Conservation (phyloP, 2,329 filamentous ascomycete genomes). For the Escovopsis sp. region DNA sequence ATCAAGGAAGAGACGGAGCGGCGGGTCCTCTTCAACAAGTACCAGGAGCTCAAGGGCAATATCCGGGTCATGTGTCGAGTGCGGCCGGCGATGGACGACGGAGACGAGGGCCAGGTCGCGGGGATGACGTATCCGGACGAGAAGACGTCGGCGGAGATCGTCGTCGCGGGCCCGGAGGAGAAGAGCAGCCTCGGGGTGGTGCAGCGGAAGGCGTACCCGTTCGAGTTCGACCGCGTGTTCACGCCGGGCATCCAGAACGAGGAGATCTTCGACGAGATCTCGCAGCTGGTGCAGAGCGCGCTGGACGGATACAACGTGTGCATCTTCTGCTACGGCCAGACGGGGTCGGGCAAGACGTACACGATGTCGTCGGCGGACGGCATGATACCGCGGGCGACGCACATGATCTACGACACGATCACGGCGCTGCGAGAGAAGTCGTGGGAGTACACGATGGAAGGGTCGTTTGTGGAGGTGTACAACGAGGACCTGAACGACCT, state of each 20-base stretch:
- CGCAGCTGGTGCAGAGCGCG: slow-evolving; percentile 88
- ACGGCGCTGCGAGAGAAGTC: slow-evolving; percentile 74
- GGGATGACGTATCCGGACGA: slow-evolving; percentile 67
- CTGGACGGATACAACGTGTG: slow-evolving; percentile 97
- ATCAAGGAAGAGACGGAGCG: slow-evolving; percentile 83
- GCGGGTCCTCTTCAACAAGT: slow-evolving; percentile 88
- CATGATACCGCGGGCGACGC: slow-evolving; percentile 87
- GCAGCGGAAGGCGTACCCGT: slow-evolving; percentile 64
- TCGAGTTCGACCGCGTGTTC: slow-evolving; percentile 90
- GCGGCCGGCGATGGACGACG: slow-evolving; percentile 47
- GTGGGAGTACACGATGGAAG: slow-evolving; percentile 89
- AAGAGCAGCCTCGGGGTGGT: slow-evolving; percentile 64
- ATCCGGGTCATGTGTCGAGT: slow-evolving; percentile 97
- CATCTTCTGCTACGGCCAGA: slow-evolving; percentile 97
- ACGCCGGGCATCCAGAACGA: slow-evolving; percentile 60
- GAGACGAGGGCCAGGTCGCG: slow-evolving; percentile 48
- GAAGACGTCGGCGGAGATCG: slow-evolving; percentile 76
- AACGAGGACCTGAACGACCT: slow-evolving; percentile 94
- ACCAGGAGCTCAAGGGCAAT: slow-evolving; percentile 94
- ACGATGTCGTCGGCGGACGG: slow-evolving; percentile 87
- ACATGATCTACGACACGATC: slow-evolving; percentile 86
- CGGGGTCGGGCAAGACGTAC: slow-evolving; percentile 88
- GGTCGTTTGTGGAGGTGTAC: slow-evolving; percentile 93
- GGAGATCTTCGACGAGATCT: slow-evolving; percentile 90
- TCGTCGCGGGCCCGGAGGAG: slow-evolving; percentile 69